These are phyloP conservation scores for Blastocystis sp. DNA, from an alignment of 352 stramenopile genomes.

Conservation along the genomic window DNA sequence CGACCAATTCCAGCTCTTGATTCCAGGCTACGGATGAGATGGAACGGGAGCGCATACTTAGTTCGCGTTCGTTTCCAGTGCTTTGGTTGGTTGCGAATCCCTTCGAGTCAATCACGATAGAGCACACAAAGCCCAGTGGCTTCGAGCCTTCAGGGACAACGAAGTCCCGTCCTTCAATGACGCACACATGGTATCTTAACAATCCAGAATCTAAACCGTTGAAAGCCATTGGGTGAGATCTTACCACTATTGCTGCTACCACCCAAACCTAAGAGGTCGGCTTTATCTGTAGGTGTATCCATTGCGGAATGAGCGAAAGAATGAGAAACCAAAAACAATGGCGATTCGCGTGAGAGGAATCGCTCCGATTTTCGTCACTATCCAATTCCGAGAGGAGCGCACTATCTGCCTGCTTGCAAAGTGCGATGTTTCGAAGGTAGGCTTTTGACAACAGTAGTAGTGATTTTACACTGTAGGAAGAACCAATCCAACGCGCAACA, in stretches of 20 bases:
- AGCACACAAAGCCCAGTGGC: neutral
- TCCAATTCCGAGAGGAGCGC: too few relatives aligned
- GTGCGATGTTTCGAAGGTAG: conserved; percentile 46
- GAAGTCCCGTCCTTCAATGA: conserved; percentile 52
- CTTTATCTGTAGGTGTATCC: too few relatives aligned
- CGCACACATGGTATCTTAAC: neutral
- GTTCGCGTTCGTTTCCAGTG: neutral
- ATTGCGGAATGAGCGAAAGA: too few relatives aligned
- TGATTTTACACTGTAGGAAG: conserved; percentile 15
- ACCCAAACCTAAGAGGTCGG: too few relatives aligned
- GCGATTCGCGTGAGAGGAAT: too few relatives aligned
- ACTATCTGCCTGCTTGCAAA: too few relatives aligned
- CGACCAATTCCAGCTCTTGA: conserved; percentile 15
- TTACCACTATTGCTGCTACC: too few relatives aligned
- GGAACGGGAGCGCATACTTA: neutral
- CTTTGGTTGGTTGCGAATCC: neutral
- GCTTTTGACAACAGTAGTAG: neutral
- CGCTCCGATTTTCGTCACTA: too few relatives aligned
- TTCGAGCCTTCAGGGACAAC: neutral
- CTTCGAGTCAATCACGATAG: neutral
- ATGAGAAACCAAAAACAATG: too few relatives aligned
- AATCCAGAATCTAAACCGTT: neutral
- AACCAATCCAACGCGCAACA: conserved; percentile 5
- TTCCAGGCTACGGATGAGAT: conserved; percentile 41
- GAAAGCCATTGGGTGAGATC: neutral